Conservation (phyloP, 164 flowering plant species). For the Magnolia officinalis region DNA sequence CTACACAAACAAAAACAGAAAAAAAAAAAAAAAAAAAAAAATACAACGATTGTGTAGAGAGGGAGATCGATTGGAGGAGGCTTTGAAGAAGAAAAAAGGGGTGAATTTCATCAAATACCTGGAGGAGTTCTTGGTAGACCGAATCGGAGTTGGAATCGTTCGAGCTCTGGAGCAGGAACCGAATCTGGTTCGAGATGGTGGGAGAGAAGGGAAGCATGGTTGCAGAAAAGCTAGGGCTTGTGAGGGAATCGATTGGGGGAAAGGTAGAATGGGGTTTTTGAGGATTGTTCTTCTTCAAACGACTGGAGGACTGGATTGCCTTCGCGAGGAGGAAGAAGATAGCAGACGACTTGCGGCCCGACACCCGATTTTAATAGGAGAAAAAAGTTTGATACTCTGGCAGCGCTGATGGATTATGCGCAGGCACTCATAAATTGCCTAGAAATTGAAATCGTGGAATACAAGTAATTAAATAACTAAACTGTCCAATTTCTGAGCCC, state of each 20-base stretch:
- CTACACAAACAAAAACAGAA: neutral
- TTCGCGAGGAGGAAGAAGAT: neutral
- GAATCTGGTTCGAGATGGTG: constrained; percentile 48
- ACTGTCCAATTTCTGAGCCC: no score
- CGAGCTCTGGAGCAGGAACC: constrained; percentile 53
- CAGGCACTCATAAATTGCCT: no score
- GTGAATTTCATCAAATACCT: constrained; percentile 32
- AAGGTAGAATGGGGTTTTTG: neutral
- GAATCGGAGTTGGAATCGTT: constrained; percentile 57
- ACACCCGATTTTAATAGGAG: neutral
- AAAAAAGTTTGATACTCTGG: no score
- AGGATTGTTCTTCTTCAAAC: neutral
- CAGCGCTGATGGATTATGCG: no score
- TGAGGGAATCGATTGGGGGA: neutral
- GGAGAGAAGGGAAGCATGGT: constrained; percentile 48
- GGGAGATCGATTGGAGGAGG: neutral
- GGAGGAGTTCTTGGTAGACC: constrained; percentile 49
- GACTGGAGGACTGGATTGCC: neutral
- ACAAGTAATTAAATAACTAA: no score
- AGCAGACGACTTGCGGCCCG: neutral
- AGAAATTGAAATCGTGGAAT: no score
- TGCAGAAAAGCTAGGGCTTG: constrained; percentile 1
- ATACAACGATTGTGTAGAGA: neutral
- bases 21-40: neutral
- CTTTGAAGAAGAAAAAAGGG: neutral